Percentiles rank a stretch among this genome's conserved stretches.
Evolutionary conservation across 2,329 filamentous ascomycete species (phyloP).

Genomic region (Pseudocercospora ulei): DNA sequence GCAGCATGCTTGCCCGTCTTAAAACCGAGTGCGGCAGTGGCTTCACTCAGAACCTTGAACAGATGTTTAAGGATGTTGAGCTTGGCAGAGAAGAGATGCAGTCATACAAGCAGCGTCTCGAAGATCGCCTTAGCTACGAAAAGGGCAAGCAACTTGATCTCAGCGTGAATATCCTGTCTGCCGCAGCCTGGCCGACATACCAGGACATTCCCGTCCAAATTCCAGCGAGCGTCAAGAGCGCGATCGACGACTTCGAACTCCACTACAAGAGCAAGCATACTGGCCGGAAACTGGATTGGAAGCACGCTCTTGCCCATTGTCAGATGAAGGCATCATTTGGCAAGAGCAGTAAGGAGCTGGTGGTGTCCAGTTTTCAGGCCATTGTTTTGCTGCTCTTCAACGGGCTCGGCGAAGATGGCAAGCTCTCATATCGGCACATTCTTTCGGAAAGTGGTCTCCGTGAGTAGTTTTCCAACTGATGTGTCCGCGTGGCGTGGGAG

Average conservation of each 20-base stretch:
- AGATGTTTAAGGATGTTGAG: slow-evolving; percentile 99
- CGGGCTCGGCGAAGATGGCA: slow-evolving; percentile 50
- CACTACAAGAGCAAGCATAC: slow-evolving; percentile 88
- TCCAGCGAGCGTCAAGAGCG: slow-evolving; percentile 62
- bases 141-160: slow-evolving; percentile 58
- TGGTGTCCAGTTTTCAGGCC: slow-evolving; percentile 86
- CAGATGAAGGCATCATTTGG: slow-evolving; percentile 72
- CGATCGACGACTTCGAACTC: slow-evolving; percentile 68
- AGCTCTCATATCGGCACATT: slow-evolving; percentile 67
- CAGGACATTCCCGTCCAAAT: slow-evolving; percentile 65
- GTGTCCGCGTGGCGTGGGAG: background rate
- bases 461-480: slow-evolving; percentile 35
- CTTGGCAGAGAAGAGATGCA: slow-evolving; percentile 84
- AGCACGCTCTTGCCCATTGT: slow-evolving; percentile 85
- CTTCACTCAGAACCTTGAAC: slow-evolving; percentile 94
- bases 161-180: slow-evolving; percentile 80
- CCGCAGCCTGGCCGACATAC: slow-evolving; percentile 87
- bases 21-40: slow-evolving; percentile 87
- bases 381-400: slow-evolving; percentile 89
- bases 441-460: slow-evolving; percentile 62
- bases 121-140: slow-evolving; percentile 41
- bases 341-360: slow-evolving; percentile 72
- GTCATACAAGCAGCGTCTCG: slow-evolving; percentile 64
- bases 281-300: slow-evolving; percentile 79
- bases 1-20: slow-evolving; percentile 85